These are phyloP conservation scores for Teratosphaeria epicoccoides DNA, from an alignment of 2,329 filamentous ascomycete species.

Conservation along the genomic window DNA sequence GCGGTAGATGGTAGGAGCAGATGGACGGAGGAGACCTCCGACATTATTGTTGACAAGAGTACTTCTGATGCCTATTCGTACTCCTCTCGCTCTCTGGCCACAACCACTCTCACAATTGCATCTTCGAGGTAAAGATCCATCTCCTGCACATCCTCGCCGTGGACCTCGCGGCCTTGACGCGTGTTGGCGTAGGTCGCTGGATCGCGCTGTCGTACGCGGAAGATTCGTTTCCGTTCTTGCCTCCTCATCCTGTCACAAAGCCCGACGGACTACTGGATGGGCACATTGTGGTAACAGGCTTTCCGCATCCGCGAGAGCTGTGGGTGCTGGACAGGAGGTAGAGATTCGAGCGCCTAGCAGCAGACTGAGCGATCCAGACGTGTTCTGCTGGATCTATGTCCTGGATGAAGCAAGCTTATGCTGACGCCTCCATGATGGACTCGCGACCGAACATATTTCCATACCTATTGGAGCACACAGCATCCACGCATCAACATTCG, in stretches of 20 bases:
- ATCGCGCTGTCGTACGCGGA: constrained; percentile 30
- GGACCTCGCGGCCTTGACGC: constrained; percentile 30
- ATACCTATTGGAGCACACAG: no score
- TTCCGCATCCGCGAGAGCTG: constrained; percentile 28
- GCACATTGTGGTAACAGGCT: constrained; percentile 20
- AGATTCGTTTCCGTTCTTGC: constrained; percentile 30
- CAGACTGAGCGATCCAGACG: neutral
- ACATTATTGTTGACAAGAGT: constrained; percentile 15
- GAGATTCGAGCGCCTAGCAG: constrained; percentile 2
- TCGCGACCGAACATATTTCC: neutral
- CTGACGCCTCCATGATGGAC: neutral
- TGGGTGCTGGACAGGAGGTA: constrained; percentile 29
- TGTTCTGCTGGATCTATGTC: neutral
- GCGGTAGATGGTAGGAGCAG: neutral
- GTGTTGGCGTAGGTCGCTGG: constrained; percentile 27
- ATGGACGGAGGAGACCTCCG: constrained; percentile 4
- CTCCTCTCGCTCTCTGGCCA: constrained; percentile 11
- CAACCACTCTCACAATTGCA: neutral
- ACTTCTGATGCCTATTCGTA: constrained; percentile 11
- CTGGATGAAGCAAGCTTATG: neutral
- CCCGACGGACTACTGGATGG: constrained; percentile 17
- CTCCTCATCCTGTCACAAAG: constrained; percentile 10
- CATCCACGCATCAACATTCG: no score
- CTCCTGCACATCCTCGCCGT: constrained; percentile 31
- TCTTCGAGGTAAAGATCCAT: constrained; percentile 17